Evolutionary conservation across 1,284 basidiomycete species (phyloP).

Genomic region (Uromyces viciae-fabae): DNA sequence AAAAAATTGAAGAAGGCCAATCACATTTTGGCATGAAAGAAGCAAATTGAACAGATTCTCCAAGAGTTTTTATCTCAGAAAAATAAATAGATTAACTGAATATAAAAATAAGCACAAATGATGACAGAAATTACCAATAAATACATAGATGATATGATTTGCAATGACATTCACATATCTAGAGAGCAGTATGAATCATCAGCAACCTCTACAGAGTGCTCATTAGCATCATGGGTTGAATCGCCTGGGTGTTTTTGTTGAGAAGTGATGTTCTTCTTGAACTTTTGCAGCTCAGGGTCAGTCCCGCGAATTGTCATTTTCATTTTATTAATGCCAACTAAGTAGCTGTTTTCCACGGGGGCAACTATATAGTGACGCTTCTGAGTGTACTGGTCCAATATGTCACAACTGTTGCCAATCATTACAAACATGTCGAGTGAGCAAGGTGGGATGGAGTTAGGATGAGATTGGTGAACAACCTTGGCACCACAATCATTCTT

Average conservation of each 20-base stretch:
- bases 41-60: not conserved
- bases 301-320: not conserved
- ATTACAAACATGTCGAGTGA: not conserved
- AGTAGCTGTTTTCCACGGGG: not conserved
- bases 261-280: not conserved
- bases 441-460: not conserved
- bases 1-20: too few relatives aligned
- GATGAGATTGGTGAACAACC: not conserved
- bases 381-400: not conserved
- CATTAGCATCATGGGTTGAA: not conserved
- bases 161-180: not conserved
- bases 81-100: not conserved
- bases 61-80: not conserved
- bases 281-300: not conserved
- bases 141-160: too few relatives aligned
- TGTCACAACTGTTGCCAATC: not conserved
- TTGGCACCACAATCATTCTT: not conserved
- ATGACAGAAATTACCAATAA: too few relatives aligned
- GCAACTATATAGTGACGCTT: not conserved
- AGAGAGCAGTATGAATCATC: too few relatives aligned
- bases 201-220: not conserved
- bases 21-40: not conserved
- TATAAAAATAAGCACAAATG: too few relatives aligned
- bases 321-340: not conserved
- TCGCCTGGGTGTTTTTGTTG: not conserved